phyloP scores from a whole-genome alignment of 2,329 filamentous ascomycete genomes.

The Raffaelea ambrosiae region DNA sequence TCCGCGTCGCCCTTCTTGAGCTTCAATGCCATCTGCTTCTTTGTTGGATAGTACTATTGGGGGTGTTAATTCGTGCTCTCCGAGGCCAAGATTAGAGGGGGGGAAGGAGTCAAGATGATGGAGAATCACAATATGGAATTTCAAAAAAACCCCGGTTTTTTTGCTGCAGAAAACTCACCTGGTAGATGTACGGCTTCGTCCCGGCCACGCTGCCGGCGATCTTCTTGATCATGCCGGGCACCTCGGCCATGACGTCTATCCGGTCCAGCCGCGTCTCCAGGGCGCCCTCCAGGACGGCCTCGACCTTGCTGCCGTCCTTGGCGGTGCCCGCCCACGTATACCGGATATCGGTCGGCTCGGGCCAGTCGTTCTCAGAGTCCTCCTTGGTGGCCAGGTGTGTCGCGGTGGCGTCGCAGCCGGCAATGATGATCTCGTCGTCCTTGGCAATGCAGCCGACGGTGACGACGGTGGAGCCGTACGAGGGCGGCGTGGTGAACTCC shows the following conservation, averaged over 20 bases:
- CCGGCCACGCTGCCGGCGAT: conserved; percentile 83
- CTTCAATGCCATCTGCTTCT: conserved; percentile 62
- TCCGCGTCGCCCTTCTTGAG: conserved; percentile 76
- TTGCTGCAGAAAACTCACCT: conserved; percentile 44
- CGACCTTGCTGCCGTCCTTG: conserved; percentile 65
- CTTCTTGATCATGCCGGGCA: conserved; percentile 90
- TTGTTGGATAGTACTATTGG: conserved; percentile 57
- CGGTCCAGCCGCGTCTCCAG: conserved; percentile 67
- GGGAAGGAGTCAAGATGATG: too few species aligned
- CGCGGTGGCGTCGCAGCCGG: conserved; percentile 55
- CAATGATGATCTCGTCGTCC: conserved; percentile 71
- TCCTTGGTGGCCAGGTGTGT: conserved; percentile 61
- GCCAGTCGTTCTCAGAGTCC: conserved; percentile 80
- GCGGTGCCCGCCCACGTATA: conserved; percentile 72
- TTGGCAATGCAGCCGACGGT: conserved; percentile 75
- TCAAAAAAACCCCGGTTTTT: too few species aligned
- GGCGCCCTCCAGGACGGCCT: conserved; percentile 59
- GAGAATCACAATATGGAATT: too few species aligned
- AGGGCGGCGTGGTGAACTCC: conserved; percentile 91
- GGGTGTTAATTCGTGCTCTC: too few species aligned
- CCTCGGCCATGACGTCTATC: conserved; percentile 93
- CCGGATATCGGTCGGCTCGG: conserved; percentile 67
- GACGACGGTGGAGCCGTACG: conserved; percentile 80
- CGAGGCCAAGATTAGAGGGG: too few species aligned
- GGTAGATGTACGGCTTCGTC: conserved; percentile 96